Evolutionary conservation across 1,284 basidiomycete species (phyloP), one percentile per base, ranked within the genome.

Genomic region (Taiwanofungus camphoratus): DNA sequence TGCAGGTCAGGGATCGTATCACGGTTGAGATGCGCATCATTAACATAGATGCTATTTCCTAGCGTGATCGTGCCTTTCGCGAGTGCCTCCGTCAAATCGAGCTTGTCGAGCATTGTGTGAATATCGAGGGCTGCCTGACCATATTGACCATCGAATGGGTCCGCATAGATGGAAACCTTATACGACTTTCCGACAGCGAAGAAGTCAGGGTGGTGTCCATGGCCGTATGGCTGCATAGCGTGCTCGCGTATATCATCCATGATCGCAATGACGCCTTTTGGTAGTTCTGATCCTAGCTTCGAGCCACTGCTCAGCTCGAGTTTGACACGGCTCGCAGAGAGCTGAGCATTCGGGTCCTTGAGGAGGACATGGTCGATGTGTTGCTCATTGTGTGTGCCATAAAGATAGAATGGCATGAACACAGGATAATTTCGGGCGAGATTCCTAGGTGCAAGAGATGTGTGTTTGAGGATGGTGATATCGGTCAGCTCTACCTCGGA

Each of bases 281-380:
- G 11, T 16, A 33, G 15, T 6, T 33, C 31, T 7, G 11, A 9
- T 6, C 7, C 16, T 9, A 33, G 31, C 9, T 18, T 9, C 9
- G 11, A 7, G 11, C 4, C 11, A 5, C 20, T 15, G 21, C 20
- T 37, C 4, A 39, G 16, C 11, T 51, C 38, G 29, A 66, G 44
- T 16, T 43, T 42, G 37, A 70, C 59, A 19, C 57, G 41, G 21
- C 56, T 58, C 5, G 67, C 54, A 11, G 53, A 54, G 12, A 72
- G 49, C 49, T 71, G 70, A 13, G 59, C 58, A 46, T 71, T 73
- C 19, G 68, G 68, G 2, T 63, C 60, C 12, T 51, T 51, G 19
- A 67, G 49, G 20, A 70, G 61, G 34, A 64, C 53, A 49, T 72
- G 70, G 27, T 70, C 69, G 41, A 72, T 58, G 54, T 70, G 64